These are phyloP conservation scores for Termitomyces sp. DNA, from an alignment of 768 basidiomycete genomes.

Conservation along the genomic window DNA sequence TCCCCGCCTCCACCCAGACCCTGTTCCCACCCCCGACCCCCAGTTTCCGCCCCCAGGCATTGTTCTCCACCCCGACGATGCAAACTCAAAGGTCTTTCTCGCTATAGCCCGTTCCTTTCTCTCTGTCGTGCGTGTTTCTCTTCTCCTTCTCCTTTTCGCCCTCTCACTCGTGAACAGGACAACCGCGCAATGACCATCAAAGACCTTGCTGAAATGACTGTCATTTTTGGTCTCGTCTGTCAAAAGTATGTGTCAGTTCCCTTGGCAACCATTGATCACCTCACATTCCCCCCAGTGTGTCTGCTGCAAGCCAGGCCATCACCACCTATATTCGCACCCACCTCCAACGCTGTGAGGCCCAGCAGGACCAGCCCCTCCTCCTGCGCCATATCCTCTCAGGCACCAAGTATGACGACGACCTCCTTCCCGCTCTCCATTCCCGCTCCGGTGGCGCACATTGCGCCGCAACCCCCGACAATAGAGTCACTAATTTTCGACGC, in stretches of 20 bases:
- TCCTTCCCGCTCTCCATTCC: conserved; percentile 66
- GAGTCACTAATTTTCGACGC: conserved; percentile 68
- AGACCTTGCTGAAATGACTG: conserved; percentile 71
- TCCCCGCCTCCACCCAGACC: conserved; percentile 39
- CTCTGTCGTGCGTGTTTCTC: conserved; percentile 53
- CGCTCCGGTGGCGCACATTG: conserved; percentile 62
- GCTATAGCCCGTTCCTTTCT: conserved; percentile 71
- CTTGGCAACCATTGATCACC: background rate
- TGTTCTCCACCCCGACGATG: conserved; percentile 72
- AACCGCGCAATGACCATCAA: conserved; percentile 86
- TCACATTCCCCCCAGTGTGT: conserved; percentile 40
- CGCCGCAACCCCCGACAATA: conserved; percentile 32
- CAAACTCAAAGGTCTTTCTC: conserved; percentile 63
- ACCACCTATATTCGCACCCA: conserved; percentile 79
- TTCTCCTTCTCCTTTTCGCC: conserved; percentile 15
- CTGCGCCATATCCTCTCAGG: conserved; percentile 70
- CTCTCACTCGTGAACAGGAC: conserved; percentile 36
- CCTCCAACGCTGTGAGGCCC: conserved; percentile 61
- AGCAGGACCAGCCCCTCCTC: conserved; percentile 71
- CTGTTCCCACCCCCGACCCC: conserved; percentile 20
- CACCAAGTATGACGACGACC: conserved; percentile 66
- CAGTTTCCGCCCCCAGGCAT: conserved; percentile 59
- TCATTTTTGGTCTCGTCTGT: conserved; percentile 60
- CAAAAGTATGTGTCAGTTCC: conserved; percentile 53
- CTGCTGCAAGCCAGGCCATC: conserved; percentile 77